phyloP scores from a whole-genome alignment of 495 filamentous ascomycete genomes.

The Tuber microsphaerosporum region DNA sequence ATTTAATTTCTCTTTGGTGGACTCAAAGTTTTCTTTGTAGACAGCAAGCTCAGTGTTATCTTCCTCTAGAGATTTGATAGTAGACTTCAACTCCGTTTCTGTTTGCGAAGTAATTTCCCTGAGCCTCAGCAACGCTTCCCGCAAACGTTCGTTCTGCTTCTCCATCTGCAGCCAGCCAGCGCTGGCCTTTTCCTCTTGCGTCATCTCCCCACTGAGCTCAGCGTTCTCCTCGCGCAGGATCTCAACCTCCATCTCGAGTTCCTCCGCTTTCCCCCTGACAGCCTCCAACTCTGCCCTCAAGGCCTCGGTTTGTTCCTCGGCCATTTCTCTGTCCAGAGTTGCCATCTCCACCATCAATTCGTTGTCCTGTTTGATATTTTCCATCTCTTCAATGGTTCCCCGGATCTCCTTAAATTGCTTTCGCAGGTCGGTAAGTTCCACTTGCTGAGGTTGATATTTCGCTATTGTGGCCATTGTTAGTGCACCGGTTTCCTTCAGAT shows the following conservation, averaged over 20 bases:
- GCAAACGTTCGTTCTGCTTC: constrained; percentile 76
- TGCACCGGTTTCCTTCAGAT: not conserved
- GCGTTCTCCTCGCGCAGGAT: constrained; percentile 80
- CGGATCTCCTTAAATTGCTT: constrained; percentile 72
- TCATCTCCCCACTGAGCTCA: constrained; percentile 74
- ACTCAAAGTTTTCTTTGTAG: constrained; percentile 63
- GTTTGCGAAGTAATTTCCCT: constrained; percentile 80
- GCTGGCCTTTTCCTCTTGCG: constrained; percentile 74
- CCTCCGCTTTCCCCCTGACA: constrained; percentile 66
- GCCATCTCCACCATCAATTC: constrained; percentile 81
- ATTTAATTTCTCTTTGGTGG: constrained; percentile 62
- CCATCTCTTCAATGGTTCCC: constrained; percentile 58
- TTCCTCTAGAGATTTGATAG: constrained; percentile 70
- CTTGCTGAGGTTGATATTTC: constrained; percentile 80
- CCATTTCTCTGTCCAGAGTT: constrained; percentile 88
- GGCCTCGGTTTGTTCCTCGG: constrained; percentile 80
- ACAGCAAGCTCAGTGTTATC: constrained; percentile 65
- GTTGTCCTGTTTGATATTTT: constrained; percentile 69
- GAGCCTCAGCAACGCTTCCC: constrained; percentile 73
- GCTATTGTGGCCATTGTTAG: constrained; percentile 48
- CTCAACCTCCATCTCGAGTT: constrained; percentile 80
- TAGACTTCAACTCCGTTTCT: constrained; percentile 67
- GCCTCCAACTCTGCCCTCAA: constrained; percentile 73
- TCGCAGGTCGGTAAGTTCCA: constrained; percentile 68
- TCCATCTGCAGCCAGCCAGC: constrained; percentile 89